Percentiles rank a stretch among this genome's conserved stretches.
Evolutionary conservation across 495 filamentous ascomycete genomes (phyloP).

Genomic region (Bryoglossum gracile): DNA sequence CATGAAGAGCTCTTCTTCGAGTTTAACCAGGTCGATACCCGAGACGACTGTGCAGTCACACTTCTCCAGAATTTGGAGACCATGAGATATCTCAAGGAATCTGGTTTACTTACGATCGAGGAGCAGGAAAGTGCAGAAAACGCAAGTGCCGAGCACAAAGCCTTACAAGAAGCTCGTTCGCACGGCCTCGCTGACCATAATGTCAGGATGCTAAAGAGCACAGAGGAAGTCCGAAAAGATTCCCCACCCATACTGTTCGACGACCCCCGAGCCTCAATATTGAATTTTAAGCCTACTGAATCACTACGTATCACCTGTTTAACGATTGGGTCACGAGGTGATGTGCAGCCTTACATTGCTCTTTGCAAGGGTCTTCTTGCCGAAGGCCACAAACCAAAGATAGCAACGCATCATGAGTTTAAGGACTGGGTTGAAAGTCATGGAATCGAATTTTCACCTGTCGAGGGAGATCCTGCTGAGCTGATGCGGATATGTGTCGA

Average conservation of each 20-base stretch:
- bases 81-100: constrained; percentile 63
- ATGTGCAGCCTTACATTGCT: constrained; percentile 97
- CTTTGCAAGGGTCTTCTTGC: constrained; percentile 83
- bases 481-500: constrained; percentile 95
- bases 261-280: constrained; percentile 81
- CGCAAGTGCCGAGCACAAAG: constrained; percentile 74
- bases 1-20: constrained; percentile 98
- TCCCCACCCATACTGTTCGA: constrained; percentile 78
- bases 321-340: constrained; percentile 91
- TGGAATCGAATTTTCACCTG: constrained; percentile 84
- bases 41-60: constrained; percentile 85
- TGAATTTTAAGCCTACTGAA: constrained; percentile 87
- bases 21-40: constrained; percentile 64
- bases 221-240: constrained; percentile 41
- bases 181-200: constrained; percentile 54
- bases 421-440: constrained; percentile 79
- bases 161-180: constrained; percentile 70
- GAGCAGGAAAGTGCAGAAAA: constrained; percentile 65
- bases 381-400: constrained; percentile 80
- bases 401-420: constrained; percentile 91
- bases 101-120: constrained; percentile 58
- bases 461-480: constrained; percentile 88
- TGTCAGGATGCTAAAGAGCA: constrained; percentile 46
- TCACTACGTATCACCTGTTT: constrained; percentile 84
- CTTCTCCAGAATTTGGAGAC: constrained; percentile 69